Base-by-base conservation (phyloP, 768 basidiomycete species). In the Amanita inopinata region DNA sequence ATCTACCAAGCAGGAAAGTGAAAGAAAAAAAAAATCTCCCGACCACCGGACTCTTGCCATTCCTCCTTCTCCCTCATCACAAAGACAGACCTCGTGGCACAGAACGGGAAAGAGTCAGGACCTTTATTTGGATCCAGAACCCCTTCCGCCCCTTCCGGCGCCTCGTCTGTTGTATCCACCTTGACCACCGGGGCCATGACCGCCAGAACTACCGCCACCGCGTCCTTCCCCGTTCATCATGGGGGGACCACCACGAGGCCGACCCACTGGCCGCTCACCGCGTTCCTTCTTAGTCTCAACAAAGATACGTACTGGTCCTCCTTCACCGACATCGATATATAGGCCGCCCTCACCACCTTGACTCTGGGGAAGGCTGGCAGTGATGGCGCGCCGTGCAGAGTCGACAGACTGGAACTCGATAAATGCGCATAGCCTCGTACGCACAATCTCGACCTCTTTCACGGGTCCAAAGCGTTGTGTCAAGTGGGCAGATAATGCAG, bases 281-380 rank as follows among this genome's bases (percentile, higher is more conserved):
- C 90, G 74, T 65, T 97, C 92, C 69, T 91, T 96, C 61, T 87
- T 76, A 32, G 84, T 87, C 72, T 94, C 92, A 25, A 97, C 77
- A 46, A 65, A 70, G 46, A 97, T 78, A 46, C 82, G 67, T 24
- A 73, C 60, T 45, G 61, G 64, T 2, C 66, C 65, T 15, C 49
- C 60, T 5, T 76, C 78, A 1, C 75, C 80, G 6, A 72, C 69
- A 36, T 85, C 83, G 39, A 94, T 61, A 56, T 75, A 80, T 48
- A 98, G 72, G 10, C 92, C 93, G 43, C 91, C 92, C 49, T 93
- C 89, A 27, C 92, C 93, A 46, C 92, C 92, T 50, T 80, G 78
- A 30, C 54, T 46, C 22, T 63, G 58, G 1, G 79, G 73, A 37
- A 96, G 60, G 25, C 78, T 83, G 2, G 83, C 71, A 19, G 74